Conservation (phyloP, 495 filamentous ascomycete species). For the Penicillium verhagenii region DNA sequence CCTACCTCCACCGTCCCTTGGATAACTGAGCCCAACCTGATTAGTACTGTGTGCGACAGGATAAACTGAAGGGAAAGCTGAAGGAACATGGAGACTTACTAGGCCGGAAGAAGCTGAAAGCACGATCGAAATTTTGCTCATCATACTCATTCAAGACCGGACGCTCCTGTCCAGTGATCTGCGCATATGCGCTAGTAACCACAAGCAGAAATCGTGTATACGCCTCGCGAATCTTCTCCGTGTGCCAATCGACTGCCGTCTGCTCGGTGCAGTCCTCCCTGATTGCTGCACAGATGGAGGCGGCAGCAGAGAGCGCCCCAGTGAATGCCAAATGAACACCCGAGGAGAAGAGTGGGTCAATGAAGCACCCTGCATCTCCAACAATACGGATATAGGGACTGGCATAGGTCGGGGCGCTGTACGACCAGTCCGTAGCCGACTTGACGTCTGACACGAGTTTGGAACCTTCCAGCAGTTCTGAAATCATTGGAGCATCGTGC, state of each 20-base stretch:
- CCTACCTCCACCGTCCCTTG: too few relatives aligned
- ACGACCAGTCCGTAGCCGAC: slow-evolving; percentile 43
- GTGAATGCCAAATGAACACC: slow-evolving; percentile 50
- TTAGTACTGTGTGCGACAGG: too few relatives aligned
- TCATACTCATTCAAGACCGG: slow-evolving; percentile 37
- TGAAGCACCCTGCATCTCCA: slow-evolving; percentile 46
- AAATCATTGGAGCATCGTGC: slow-evolving; percentile 24
- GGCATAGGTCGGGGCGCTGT: slow-evolving; percentile 42
- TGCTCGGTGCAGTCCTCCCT: slow-evolving; percentile 38
- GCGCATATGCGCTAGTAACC: slow-evolving; percentile 42
- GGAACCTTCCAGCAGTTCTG: slow-evolving; percentile 24
- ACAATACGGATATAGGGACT: slow-evolving; percentile 31
- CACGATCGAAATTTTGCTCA: slow-evolving; percentile 45
- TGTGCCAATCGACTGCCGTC: slow-evolving; percentile 46
- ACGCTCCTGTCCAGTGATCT: slow-evolving; percentile 39
- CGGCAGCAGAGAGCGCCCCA: slow-evolving; percentile 47
- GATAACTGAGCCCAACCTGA: too few relatives aligned
- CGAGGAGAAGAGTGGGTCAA: slow-evolving; percentile 45
- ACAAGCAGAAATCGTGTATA: slow-evolving; percentile 54
- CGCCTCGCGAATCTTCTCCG: slow-evolving; percentile 40
- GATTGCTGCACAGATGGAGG: slow-evolving; percentile 30
- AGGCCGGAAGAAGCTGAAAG: slow-evolving; percentile 44
- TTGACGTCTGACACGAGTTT: slow-evolving; percentile 36
- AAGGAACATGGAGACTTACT: too few relatives aligned
- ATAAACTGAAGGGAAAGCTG: too few relatives aligned